These are phyloP conservation scores for Beauveria varroae DNA, from an alignment of 2,329 filamentous ascomycete genomes.

Conservation along the genomic window DNA sequence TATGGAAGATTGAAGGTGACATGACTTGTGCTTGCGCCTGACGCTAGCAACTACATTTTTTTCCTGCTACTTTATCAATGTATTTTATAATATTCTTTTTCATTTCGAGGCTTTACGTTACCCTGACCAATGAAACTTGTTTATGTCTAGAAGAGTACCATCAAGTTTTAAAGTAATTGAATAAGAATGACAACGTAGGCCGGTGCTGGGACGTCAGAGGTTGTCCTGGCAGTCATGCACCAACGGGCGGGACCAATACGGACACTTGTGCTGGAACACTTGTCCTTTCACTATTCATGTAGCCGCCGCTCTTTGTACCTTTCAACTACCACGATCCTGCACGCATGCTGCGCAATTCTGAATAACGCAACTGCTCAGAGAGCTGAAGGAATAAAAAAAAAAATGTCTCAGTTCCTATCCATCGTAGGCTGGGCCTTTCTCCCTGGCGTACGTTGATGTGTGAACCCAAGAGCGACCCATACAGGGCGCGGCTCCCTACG, in stretches of 20 bases:
- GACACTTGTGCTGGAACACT: not conserved
- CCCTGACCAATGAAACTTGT: not conserved
- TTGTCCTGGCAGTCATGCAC: not conserved
- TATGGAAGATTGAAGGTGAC: not conserved
- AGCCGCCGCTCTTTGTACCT: not conserved
- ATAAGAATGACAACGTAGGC: not conserved
- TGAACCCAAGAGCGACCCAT: not conserved
- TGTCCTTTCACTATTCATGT: conserved; percentile 1
- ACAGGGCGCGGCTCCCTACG: not conserved
- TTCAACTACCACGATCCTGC: not conserved
- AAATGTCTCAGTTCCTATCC: conserved; percentile 46
- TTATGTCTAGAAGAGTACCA: not conserved
- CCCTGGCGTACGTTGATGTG: conserved; percentile 35
- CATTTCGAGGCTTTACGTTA: too few relatives aligned
- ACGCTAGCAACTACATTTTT: not conserved
- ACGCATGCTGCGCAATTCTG: not conserved
- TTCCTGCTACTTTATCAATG: conserved; percentile 3
- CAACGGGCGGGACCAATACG: not conserved
- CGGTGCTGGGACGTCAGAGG: not conserved
- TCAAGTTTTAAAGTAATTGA: too few relatives aligned
- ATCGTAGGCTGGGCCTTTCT: conserved; percentile 51
- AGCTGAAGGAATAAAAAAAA: conserved; percentile 5
- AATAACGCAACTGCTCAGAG: not conserved
- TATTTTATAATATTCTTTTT: conserved; percentile 6
- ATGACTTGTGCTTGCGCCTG: not conserved